Evolutionary conservation across 257 asterid genomes (phyloP).

Genomic region (Salvia miltiorrhiza): DNA sequence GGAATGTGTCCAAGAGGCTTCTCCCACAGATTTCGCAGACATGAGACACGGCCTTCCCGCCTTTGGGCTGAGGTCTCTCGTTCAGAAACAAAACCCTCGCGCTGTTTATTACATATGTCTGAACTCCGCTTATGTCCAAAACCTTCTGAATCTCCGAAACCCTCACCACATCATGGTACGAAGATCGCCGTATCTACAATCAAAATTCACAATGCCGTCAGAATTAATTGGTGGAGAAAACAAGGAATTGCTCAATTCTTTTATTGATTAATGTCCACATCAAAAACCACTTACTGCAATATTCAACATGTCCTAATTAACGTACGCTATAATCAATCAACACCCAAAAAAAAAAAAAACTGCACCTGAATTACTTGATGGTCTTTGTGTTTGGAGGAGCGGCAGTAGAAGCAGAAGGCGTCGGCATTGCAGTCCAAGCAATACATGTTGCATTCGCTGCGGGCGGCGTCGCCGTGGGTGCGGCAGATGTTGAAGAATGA

Average conservation of each 20-base stretch:
- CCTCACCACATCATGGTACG: conserved; percentile 96
- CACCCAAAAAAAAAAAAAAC: not conserved
- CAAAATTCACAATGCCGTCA: not conserved
- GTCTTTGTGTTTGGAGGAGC: conserved; percentile 77
- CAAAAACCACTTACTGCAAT: conserved; percentile 13
- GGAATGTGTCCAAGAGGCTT: conserved; percentile 78
- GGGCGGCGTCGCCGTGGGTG: conserved; percentile 75
- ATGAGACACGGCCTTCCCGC: conserved; percentile 76
- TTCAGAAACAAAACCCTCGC: conserved; percentile 94
- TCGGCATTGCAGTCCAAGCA: conserved; percentile 74
- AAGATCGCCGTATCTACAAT: conserved; percentile 75
- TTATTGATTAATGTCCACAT: conserved; percentile 14
- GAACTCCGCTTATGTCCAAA: conserved; percentile 86
- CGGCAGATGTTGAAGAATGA: conserved; percentile 68
- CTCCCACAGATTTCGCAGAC: conserved; percentile 83
- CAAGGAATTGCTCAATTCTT: not conserved
- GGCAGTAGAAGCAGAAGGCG: conserved; percentile 80
- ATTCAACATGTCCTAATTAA: conserved; percentile 2
- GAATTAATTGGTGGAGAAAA: not conserved
- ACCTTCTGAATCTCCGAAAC: conserved; percentile 90
- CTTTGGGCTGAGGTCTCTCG: conserved; percentile 88
- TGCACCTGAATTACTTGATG: conserved; percentile 92
- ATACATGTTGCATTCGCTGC: conserved; percentile 85
- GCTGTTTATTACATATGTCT: conserved; percentile 89
- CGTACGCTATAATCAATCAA: conserved; percentile 5